Conservation (phyloP, 1,139 yeast genomes). For the Magnusiomyces fungicola region DNA sequence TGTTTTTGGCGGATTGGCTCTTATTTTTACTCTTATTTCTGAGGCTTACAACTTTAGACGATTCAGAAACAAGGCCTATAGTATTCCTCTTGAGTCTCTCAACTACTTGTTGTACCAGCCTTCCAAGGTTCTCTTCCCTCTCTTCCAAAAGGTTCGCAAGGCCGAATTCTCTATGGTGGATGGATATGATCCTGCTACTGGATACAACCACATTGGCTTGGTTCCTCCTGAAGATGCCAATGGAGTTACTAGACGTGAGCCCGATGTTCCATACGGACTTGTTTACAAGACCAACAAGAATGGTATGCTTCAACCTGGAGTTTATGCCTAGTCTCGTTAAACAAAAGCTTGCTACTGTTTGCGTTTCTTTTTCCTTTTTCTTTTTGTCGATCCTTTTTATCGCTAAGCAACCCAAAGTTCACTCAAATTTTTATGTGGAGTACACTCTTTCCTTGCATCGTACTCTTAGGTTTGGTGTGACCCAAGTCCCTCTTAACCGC, state of each 20-base stretch:
- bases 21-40: slow-evolving; percentile 1
- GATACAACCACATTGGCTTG: slow-evolving; percentile 15
- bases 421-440: no score
- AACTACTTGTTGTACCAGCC: slow-evolving; percentile 14
- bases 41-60: slow-evolving; percentile 12
- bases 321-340: no score
- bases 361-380: no score
- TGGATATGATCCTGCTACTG: slow-evolving; percentile 15
- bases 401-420: no score
- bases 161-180: slow-evolving; percentile 15
- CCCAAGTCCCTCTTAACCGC: no score
- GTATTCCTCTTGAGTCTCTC: slow-evolving; percentile 11
- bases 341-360: no score
- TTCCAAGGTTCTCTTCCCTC: slow-evolving; percentile 12
- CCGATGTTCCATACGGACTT: slow-evolving; percentile 16
- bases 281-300: background rate
- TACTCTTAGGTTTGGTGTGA: no score
- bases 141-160: slow-evolving; percentile 12
- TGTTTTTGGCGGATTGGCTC: slow-evolving; percentile 9
- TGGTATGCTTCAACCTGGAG: no score
- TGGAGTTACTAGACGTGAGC: slow-evolving; percentile 12
- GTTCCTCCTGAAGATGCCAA: slow-evolving; percentile 15
- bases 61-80: slow-evolving; percentile 11
- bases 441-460: no score
- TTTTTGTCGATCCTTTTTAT: no score